phyloP scores from a whole-genome alignment of 352 stramenopile species.

The Phytophthora constricta region DNA sequence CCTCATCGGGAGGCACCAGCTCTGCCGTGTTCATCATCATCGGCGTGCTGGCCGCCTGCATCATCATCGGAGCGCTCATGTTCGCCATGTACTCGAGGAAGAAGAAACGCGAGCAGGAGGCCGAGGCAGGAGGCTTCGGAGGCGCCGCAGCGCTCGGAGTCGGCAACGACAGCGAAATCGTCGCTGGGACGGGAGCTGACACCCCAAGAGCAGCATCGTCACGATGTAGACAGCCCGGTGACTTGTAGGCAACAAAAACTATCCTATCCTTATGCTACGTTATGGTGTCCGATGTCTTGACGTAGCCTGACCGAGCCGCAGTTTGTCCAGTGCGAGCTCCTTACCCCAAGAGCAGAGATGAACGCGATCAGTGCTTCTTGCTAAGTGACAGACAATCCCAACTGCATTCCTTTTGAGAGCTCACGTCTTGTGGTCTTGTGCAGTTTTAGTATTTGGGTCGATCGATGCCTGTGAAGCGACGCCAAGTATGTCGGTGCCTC shows the following conservation, averaged over 20 bases:
- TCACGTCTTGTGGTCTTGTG: too few species aligned
- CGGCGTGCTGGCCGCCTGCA: conserved; percentile 60
- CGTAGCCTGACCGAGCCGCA: conserved; percentile 1
- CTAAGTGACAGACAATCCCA: conserved; percentile 7
- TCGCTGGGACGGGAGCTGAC: conserved; percentile 39
- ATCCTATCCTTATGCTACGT: conserved; percentile 43
- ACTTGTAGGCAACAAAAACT: conserved; percentile 24
- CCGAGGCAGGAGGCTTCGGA: conserved; percentile 53
- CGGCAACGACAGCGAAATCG: conserved; percentile 32
- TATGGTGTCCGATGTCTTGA: conserved; percentile 11
- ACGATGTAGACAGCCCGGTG: conserved; percentile 64
- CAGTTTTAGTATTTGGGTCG: conserved; percentile 2
- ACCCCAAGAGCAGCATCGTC: conserved; percentile 82
- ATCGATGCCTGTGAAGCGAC: conserved; percentile 23
- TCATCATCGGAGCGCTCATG: conserved; percentile 69
- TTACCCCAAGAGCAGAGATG: background rate
- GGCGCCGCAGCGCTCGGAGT: conserved; percentile 46
- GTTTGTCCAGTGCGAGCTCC: conserved; percentile 4
- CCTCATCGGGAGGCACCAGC: conserved; percentile 45
- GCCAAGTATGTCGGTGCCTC: conserved; percentile 20
- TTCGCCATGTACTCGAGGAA: conserved; percentile 81
- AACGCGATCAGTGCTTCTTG: background rate
- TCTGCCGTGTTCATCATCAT: conserved; percentile 76
- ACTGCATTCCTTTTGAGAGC: background rate
- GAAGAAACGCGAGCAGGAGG: conserved; percentile 71